Percentiles rank a stretch among this genome's conserved stretches.
Conservation (phyloP, 2,329 filamentous ascomycete genomes). For the Penicillium sp. region DNA sequence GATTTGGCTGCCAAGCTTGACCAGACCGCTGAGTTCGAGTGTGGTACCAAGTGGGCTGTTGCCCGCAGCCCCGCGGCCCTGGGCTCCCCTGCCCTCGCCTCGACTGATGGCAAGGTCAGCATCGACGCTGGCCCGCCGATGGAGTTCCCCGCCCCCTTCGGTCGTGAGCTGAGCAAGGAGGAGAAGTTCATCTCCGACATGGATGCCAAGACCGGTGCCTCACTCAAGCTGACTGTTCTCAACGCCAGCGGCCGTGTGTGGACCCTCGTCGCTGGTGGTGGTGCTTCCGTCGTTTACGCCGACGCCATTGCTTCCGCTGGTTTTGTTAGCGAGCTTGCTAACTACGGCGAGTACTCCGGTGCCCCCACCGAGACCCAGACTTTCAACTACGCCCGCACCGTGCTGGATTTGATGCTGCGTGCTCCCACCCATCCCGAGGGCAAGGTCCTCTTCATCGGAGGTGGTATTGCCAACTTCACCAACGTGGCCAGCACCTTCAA, state of each 20-base stretch:
- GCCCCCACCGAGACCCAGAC: slow-evolving; percentile 98
- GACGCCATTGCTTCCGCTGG: slow-evolving; percentile 96
- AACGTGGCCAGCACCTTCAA: slow-evolving; percentile 99
- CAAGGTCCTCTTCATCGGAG: slow-evolving; percentile 99
- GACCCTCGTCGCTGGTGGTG: slow-evolving; percentile 98
- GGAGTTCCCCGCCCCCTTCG: slow-evolving; percentile 98
- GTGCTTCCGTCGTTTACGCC: slow-evolving; percentile 98
- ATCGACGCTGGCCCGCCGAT: slow-evolving; percentile 96
- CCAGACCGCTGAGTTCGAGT: slow-evolving; percentile 99
- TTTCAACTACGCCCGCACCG: slow-evolving; percentile 97
- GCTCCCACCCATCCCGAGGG: slow-evolving; percentile 80
- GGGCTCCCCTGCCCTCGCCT: slow-evolving; percentile 68
- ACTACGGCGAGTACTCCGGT: slow-evolving; percentile 99
- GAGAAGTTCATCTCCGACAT: slow-evolving; percentile 99
- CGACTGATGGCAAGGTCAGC: slow-evolving; percentile 72
- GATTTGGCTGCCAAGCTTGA: slow-evolving; percentile 98
- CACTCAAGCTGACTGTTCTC: slow-evolving; percentile 94
- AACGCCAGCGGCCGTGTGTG: slow-evolving; percentile 90
- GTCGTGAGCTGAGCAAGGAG: slow-evolving; percentile 97
- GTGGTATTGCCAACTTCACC: slow-evolving; percentile 99
- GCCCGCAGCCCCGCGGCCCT: slow-evolving; percentile 86
- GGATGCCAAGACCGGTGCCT: slow-evolving; percentile 98
- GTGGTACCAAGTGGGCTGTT: slow-evolving; percentile 97
- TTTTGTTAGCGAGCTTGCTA: slow-evolving; percentile 93
- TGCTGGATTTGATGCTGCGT: slow-evolving; percentile 95